These are phyloP conservation scores for Flaveria ramosissima DNA, from an alignment of 129 eudicot species.

Conservation along the genomic window DNA sequence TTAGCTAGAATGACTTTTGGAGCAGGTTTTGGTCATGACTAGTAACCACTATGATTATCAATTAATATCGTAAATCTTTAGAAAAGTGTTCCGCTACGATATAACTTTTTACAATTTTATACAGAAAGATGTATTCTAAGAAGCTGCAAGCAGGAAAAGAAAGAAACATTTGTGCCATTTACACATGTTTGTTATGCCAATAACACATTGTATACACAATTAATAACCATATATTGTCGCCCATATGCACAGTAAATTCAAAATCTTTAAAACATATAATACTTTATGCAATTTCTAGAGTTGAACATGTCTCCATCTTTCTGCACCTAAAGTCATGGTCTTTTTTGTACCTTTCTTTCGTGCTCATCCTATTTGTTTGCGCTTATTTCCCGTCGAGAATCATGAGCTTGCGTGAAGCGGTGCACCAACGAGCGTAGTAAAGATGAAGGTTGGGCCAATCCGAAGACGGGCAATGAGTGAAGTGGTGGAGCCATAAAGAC, in stretches of 20 bases:
- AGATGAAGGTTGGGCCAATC: constrained; percentile 87
- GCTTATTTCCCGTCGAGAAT: constrained; percentile 21
- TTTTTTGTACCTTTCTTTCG: too few relatives aligned
- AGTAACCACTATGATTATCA: too few relatives aligned
- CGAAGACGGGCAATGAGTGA: constrained; percentile 63
- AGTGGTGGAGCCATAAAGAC: constrained; percentile 86
- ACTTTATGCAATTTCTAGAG: background rate
- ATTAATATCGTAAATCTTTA: too few relatives aligned
- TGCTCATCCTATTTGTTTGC: background rate
- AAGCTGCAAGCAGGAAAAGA: too few relatives aligned
- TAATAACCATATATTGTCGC: background rate
- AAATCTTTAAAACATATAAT: constrained; percentile 10
- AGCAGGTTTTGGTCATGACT: too few relatives aligned
- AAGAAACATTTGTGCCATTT: constrained; percentile 11
- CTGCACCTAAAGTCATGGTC: background rate
- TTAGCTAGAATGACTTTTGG: too few relatives aligned
- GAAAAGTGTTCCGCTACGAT: too few relatives aligned
- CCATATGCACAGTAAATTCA: constrained; percentile 15
- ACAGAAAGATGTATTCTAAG: too few relatives aligned
- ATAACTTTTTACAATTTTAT: too few relatives aligned
- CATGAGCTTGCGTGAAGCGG: constrained; percentile 53
- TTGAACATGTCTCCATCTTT: background rate
- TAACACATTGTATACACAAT: constrained; percentile 2
- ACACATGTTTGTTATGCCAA: background rate
- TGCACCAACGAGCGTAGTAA: constrained; percentile 67